Conservation (phyloP, 2,329 filamentous ascomycete genomes). For the Thielaviopsis cerberus region DNA sequence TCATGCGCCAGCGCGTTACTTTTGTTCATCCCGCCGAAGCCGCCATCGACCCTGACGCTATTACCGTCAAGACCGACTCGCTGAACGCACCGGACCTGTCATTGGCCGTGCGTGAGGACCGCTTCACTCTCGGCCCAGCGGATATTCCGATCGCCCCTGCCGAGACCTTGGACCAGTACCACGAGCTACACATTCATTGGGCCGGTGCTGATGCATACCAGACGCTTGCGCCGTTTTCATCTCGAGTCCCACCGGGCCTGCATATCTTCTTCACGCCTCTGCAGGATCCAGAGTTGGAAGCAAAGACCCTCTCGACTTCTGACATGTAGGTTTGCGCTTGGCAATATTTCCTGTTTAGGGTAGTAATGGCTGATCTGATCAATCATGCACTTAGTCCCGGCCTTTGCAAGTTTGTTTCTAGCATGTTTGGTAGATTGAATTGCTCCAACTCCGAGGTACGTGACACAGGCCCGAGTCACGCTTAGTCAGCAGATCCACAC, state of each 20-base stretch:
- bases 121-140: conserved; percentile 51
- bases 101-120: conserved; percentile 56
- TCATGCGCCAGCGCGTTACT: conserved; percentile 63
- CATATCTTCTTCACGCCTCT: conserved; percentile 59
- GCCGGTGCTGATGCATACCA: conserved; percentile 38
- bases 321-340: background rate
- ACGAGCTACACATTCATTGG: conserved; percentile 68
- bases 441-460: conserved; percentile 24
- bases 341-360: background rate
- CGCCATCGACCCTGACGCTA: conserved; percentile 42
- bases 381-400: background rate
- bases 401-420: conserved; percentile 40
- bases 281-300: conserved; percentile 1
- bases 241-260: conserved; percentile 59
- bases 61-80: conserved; percentile 37
- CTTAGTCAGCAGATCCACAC: background rate
- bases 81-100: conserved; percentile 36
- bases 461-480: background rate
- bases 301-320: background rate
- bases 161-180: conserved; percentile 40
- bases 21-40: conserved; percentile 51
- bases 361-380: background rate
- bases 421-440: conserved; percentile 36
- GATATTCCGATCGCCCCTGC: conserved; percentile 56
- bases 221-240: conserved; percentile 50